Evolutionary conservation across 164 flowering plant genomes (phyloP).

Genomic region (Buxus sempervirens): DNA sequence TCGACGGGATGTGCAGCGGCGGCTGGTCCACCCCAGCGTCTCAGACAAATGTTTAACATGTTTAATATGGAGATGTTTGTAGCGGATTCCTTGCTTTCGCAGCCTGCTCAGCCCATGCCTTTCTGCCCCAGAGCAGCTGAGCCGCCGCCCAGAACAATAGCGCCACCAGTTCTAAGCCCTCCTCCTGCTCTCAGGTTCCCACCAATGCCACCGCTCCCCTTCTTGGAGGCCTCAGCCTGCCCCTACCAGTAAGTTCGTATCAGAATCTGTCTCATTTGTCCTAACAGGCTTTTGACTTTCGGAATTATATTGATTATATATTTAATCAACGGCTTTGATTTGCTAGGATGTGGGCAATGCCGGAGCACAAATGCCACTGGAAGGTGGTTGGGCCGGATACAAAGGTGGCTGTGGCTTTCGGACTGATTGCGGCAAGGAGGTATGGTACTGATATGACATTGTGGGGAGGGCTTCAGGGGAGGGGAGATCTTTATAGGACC

Average conservation of each 20-base stretch:
- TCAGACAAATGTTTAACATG: slow-evolving; percentile 53
- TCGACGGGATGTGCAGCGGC: slow-evolving; percentile 45
- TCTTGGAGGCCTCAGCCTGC: slow-evolving; percentile 61
- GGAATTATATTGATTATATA: too few species aligned
- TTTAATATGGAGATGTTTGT: slow-evolving; percentile 58
- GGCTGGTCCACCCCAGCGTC: slow-evolving; percentile 51
- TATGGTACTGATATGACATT: slow-evolving; percentile 78
- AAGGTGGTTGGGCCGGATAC: slow-evolving; percentile 63
- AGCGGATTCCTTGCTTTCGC: slow-evolving; percentile 63
- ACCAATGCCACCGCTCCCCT: slow-evolving; percentile 40
- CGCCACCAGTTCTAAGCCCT: slow-evolving; percentile 19
- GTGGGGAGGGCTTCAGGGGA: slow-evolving; percentile 57
- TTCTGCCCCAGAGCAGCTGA: slow-evolving; percentile 50
- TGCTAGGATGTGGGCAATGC: slow-evolving; percentile 70
- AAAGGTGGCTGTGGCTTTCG: slow-evolving; percentile 74
- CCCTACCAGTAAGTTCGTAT: slow-evolving; percentile 52
- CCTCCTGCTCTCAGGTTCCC: slow-evolving; percentile 23
- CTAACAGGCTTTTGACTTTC: too few species aligned
- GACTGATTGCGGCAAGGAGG: slow-evolving; percentile 48
- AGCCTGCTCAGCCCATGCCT: slow-evolving; percentile 75
- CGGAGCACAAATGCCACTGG: slow-evolving; percentile 84
- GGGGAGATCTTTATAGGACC: slow-evolving; percentile 77
- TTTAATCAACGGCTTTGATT: background rate
- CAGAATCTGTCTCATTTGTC: background rate
- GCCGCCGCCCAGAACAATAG: slow-evolving; percentile 27